Base-by-base conservation (phyloP, 2,329 filamentous ascomycete species). In the Neofusicoccum kwambonambiense region DNA sequence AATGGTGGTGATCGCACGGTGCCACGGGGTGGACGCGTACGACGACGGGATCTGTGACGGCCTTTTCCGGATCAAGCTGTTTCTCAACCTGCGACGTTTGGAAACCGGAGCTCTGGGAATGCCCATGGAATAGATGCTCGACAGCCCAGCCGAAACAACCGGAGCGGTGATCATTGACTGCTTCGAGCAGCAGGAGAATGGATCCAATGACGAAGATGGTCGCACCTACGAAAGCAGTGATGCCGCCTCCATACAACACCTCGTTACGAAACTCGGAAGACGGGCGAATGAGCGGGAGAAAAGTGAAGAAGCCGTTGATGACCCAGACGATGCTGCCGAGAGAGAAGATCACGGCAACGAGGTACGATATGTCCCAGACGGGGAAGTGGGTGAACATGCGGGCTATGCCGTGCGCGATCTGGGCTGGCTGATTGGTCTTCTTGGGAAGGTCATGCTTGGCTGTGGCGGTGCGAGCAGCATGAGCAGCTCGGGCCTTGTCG, bases 121-220 rank as follows among this genome's bases (percentile, higher is more conserved):
- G 70, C 54, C 73, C 72, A 45, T 78, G 78, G 1, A 64, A 45
- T 7, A 54, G 31, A 19, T 31, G 41, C 68, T 89, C 84, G 1
- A 90, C 69, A 0, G 88, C 88, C 87, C 87, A 91, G 3, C 89
- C 88, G 71, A 90, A 90, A 72, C 88, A 91, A 12, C 84, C 86
- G 0, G 83, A 78, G 12, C 83, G 79, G 69, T 89, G 86, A 70
- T 87, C 86, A 71, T 91, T 91, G n/a, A 90, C 80, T 3, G 88
- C 88, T 73, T 91, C 89, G 1, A 89, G 77, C 74, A 90, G 80
- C 31, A 90, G 78, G 1, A 90, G 74, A 1, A 90, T 71, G 41
- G 85, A 87, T 0, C 88, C 88, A 3, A 88, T 62, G 68, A 89
- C 87, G 72, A 91, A 90, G 6, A 90, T 77, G 0, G 86, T 89